Percentiles rank a stretch among this genome's conserved stretches.
These are phyloP conservation scores for Apiospora saccharicola DNA, from an alignment of 2,329 filamentous ascomycete genomes.

Conservation along the genomic window DNA sequence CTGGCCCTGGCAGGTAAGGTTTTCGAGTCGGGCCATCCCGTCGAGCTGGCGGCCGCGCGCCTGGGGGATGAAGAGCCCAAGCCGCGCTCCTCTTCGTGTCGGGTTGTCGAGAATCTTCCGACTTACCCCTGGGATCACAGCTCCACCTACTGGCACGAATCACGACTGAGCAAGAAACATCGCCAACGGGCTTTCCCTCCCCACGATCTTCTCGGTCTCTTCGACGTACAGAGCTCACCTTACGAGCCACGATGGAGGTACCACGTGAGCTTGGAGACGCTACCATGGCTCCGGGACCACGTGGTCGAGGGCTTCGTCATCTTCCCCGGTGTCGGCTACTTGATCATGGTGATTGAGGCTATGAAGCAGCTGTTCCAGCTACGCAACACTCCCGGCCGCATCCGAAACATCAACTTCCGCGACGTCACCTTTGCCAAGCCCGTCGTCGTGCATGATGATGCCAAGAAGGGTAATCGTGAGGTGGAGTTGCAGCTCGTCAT, in stretches of 20 bases:
- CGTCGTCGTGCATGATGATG: constrained; percentile 18
- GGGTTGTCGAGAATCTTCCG: not conserved
- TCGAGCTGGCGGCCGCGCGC: not conserved
- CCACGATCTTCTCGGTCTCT: constrained; percentile 44
- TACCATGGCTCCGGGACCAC: constrained; percentile 25
- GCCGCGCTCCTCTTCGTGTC: not conserved
- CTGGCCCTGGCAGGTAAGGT: constrained; percentile 41
- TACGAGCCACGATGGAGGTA: constrained; percentile 22
- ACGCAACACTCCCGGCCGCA: constrained; percentile 2
- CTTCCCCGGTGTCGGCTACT: constrained; percentile 21
- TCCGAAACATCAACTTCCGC: constrained; percentile 25
- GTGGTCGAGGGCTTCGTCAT: constrained; percentile 19
- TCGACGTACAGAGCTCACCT: not conserved
- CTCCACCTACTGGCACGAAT: constrained; percentile 42
- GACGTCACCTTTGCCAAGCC: constrained; percentile 21
- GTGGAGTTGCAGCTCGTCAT: constrained; percentile 26
- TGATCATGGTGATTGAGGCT: constrained; percentile 26
- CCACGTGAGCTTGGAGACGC: not conserved
- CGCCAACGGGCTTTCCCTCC: constrained; percentile 43
- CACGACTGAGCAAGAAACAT: constrained; percentile 41
- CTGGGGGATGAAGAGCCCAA: not conserved
- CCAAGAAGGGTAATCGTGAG: not conserved
- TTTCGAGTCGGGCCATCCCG: constrained; percentile 30
- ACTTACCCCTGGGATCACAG: constrained; percentile 17
- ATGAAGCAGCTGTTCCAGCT: constrained; percentile 26